Conservation (phyloP, 2,329 filamentous ascomycete species). For the Davidsoniella neocaledoniae region DNA sequence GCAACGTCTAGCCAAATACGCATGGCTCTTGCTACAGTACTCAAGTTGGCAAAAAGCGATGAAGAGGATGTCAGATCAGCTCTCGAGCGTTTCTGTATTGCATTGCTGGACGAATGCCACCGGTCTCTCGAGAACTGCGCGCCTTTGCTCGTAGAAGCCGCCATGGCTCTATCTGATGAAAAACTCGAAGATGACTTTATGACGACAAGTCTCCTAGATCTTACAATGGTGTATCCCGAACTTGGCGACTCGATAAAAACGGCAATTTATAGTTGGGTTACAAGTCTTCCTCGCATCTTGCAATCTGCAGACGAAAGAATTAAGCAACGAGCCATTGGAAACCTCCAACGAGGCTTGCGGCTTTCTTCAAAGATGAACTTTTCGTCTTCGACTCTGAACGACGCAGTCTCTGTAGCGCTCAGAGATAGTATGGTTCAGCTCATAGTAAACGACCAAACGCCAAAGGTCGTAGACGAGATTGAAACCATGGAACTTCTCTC, state of each 20-base stretch:
- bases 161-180: constrained; percentile 46
- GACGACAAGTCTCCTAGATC: constrained; percentile 38
- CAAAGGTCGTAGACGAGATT: constrained; percentile 20
- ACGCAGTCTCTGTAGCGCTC: constrained; percentile 49
- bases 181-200: constrained; percentile 20
- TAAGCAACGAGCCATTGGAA: constrained; percentile 55
- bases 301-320: constrained; percentile 65
- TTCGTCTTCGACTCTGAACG: constrained; percentile 48
- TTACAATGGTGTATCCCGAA: constrained; percentile 44
- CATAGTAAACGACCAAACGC: constrained; percentile 16
- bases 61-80: constrained; percentile 50
- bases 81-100: constrained; percentile 54
- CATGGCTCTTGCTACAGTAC: constrained; percentile 59
- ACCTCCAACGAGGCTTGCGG: constrained; percentile 58
- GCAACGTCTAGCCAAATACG: constrained; percentile 71
- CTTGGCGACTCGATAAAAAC: constrained; percentile 49
- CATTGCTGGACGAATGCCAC: constrained; percentile 63
- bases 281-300: constrained; percentile 65
- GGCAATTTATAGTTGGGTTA: constrained; percentile 65
- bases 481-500: constrained; percentile 11
- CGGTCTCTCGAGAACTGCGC: constrained; percentile 52
- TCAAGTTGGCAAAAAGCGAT: constrained; percentile 58
- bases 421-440: constrained; percentile 49
- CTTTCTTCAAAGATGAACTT: constrained; percentile 47
- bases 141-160: constrained; percentile 61